Conservation (phyloP, 2,329 filamentous ascomycete species). For the Thelonectria blattea region DNA sequence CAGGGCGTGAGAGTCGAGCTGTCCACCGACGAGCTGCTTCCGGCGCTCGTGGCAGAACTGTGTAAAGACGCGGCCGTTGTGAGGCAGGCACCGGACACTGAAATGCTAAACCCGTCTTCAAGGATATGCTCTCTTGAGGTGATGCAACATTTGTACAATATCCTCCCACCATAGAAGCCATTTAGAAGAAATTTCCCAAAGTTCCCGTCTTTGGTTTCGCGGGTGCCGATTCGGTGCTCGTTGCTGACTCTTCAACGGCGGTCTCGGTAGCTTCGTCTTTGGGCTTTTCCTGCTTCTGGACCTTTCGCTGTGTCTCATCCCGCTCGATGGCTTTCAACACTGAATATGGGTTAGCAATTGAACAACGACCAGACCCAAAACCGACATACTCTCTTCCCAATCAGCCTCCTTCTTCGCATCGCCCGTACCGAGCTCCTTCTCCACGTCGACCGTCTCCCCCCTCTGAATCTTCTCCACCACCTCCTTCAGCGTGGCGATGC, state of each 20-base stretch:
- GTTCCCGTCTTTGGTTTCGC: conserved; percentile 38
- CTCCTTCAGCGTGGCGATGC: conserved; percentile 77
- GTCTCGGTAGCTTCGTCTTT: conserved; percentile 37
- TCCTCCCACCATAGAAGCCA: conserved; percentile 21
- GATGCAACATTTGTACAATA: conserved; percentile 28
- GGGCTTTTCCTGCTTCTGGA: conserved; percentile 50
- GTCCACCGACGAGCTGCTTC: conserved; percentile 63
- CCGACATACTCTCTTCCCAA: conserved; percentile 80
- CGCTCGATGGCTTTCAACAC: conserved; percentile 71
- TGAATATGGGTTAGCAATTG: conserved; percentile 42
- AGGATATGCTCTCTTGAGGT: conserved; percentile 64
- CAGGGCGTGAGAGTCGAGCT: conserved; percentile 63
- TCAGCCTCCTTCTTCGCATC: conserved; percentile 76
- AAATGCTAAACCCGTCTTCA: conserved; percentile 52
- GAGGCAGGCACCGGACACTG: conserved; percentile 22
- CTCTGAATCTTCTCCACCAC: conserved; percentile 72
- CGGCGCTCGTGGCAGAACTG: conserved; percentile 60
- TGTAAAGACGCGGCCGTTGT: conserved; percentile 37
- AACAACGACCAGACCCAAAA: too few relatives aligned
- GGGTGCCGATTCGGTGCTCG: conserved; percentile 31
- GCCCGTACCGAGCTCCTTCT: conserved; percentile 79
- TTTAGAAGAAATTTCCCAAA: conserved; percentile 60
- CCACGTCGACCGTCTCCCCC: conserved; percentile 84
- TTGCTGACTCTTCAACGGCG: conserved; percentile 16
- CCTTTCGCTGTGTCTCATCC: conserved; percentile 61